Base-by-base conservation (phyloP, 345 rosid species). In the Lepidium didymum region DNA sequence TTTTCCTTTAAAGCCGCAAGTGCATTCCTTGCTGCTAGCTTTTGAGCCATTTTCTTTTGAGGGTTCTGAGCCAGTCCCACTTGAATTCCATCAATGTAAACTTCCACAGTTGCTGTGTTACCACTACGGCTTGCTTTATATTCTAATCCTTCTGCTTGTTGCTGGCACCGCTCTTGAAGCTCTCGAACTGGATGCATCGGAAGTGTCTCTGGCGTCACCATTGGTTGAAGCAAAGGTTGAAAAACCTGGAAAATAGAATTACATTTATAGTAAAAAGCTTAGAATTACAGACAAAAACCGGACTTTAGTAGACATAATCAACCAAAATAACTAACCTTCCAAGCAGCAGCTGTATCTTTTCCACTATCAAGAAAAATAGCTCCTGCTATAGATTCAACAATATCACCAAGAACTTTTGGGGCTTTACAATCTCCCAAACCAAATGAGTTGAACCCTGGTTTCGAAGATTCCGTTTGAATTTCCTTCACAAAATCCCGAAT, bases 111-210 rank as follows among this genome's bases (percentile, higher is more conserved):
- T 14, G 97, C 99, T 77, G 87, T 65, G 80, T 87, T 94, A 67
- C 97, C 99, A 65, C 70, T 82, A 57, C 99, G 80, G 41, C 83
- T 80, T 60, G 97, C 88, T 68, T 87, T 94, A 74, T 94, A 94
- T 66, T 91, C 99, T 81, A 94, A 78, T 34, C 96, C 97, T 86
- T 94, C 97, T 23, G 96, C 99, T 75, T 91, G 96, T 59, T 94
- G 97, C 81, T 91, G 99, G 79, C 99, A 94, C 6, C 97, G 86
- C 71, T 94, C 99, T 78, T 94, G 97, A 62, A 94, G 89, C 83
- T 91, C 99, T 76, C 99, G 72, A n/a, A 94, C 99, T 16, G 99
- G 99, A 84, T 94, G 99, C 99, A 94, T 94, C 8, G 97, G 99
- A 27, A 94, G 89, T 21, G 92, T 94, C 67, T 94, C 99, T 38